Conservation (phyloP, 106 monocot genomes). For the Dendrobium catenatum region DNA sequence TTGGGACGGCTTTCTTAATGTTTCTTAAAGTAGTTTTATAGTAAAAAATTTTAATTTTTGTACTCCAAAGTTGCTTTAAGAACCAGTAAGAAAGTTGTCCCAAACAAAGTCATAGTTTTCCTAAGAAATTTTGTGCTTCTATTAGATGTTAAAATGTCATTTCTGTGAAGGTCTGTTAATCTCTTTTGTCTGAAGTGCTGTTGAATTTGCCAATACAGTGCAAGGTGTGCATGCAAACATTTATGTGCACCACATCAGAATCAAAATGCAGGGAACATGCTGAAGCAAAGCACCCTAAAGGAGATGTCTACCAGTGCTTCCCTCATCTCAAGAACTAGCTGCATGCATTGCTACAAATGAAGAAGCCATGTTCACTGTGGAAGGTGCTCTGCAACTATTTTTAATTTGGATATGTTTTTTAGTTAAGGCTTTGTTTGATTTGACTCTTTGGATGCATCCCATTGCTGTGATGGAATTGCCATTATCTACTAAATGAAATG, state of each 20-base stretch:
- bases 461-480: not conserved
- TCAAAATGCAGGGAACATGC: constrained; percentile 84
- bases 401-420: not conserved
- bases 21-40: no score
- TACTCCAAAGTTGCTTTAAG: no score
- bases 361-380: not conserved
- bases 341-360: not conserved
- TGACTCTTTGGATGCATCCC: not conserved
- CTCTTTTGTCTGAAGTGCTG: not conserved
- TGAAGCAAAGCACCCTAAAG: constrained; percentile 83
- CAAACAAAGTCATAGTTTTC: no score
- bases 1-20: no score
- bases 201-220: constrained; percentile 32
- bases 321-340: constrained; percentile 60
- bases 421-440: not conserved
- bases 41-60: no score
- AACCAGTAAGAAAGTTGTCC: no score
- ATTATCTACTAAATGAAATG: not conserved
- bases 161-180: no score
- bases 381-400: not conserved
- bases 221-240: constrained; percentile 93
- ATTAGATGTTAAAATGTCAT: no score
- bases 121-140: no score
- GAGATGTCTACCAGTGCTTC: constrained; percentile 54
- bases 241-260: constrained; percentile 82